Evolutionary conservation across 371 early-diverging fungal genomes (phyloP).

Genomic region (Rhizomucor pusillus): DNA sequence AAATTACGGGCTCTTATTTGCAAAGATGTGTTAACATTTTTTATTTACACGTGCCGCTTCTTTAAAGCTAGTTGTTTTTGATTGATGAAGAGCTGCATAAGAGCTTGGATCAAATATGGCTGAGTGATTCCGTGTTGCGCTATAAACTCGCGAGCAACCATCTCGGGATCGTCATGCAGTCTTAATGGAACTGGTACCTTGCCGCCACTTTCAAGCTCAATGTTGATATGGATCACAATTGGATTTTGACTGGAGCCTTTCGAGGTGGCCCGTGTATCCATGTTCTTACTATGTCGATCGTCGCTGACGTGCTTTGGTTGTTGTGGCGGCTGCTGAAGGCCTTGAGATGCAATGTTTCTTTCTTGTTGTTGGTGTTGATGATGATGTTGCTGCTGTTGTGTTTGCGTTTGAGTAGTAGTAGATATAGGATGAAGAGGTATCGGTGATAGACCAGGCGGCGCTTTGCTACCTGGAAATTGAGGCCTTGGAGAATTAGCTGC

Average conservation of each 20-base stretch:
- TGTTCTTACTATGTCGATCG: too few relatives aligned
- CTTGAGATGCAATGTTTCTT: background rate
- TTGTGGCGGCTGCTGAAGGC: background rate
- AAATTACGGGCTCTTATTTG: too few relatives aligned
- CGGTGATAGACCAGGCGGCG: conserved; percentile 15
- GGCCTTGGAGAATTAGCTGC: background rate
- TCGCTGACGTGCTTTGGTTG: background rate
- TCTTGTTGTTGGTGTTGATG: conserved; percentile 1
- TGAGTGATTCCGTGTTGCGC: conserved; percentile 4
- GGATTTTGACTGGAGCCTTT: conserved; percentile 5
- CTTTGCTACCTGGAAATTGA: background rate
- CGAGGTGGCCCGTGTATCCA: too few relatives aligned
- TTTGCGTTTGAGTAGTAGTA: conserved; percentile 3
- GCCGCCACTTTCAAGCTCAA: conserved; percentile 14
- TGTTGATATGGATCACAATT: conserved; percentile 16
- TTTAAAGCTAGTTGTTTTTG: conserved; percentile 13
- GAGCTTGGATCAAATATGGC: conserved; percentile 5
- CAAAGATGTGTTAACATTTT: background rate
- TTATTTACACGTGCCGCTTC: conserved; percentile 6
- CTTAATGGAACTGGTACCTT: conserved; percentile 11
- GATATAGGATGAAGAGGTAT: conserved; percentile 6
- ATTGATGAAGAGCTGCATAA: conserved; percentile 6
- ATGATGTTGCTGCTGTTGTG: background rate
- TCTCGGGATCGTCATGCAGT: conserved; percentile 14
- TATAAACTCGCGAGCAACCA: conserved; percentile 11